Evolutionary conservation across 139 green algal genomes (phyloP).

Genomic region (Chlorella sorokiniana): DNA sequence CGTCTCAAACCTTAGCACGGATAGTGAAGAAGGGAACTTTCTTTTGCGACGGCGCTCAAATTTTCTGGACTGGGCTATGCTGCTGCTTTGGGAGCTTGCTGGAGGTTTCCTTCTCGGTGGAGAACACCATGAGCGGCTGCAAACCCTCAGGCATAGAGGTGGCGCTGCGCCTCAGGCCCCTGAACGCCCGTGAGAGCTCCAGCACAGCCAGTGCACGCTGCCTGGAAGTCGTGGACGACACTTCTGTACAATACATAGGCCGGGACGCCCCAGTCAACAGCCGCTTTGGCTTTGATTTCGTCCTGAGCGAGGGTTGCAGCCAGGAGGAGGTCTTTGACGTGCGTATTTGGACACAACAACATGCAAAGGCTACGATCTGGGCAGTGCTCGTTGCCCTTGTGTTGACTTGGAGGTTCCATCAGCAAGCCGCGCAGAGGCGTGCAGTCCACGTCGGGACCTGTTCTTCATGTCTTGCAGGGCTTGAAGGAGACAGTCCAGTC

Average conservation of each 20-base stretch:
- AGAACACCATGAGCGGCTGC: background rate
- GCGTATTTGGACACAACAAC: background rate
- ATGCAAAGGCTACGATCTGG: background rate
- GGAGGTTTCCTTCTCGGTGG: background rate
- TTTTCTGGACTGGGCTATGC: too few relatives aligned
- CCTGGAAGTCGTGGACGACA: background rate
- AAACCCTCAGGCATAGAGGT: background rate
- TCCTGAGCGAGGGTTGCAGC: constrained; percentile 38
- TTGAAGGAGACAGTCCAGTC: constrained; percentile 51
- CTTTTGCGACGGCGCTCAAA: too few relatives aligned
- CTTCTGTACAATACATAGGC: constrained; percentile 1
- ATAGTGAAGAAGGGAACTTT: too few relatives aligned
- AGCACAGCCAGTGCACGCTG: background rate
- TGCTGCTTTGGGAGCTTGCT: too few relatives aligned
- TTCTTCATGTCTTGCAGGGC: constrained; percentile 48
- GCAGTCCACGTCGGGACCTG: background rate
- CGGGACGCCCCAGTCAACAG: background rate
- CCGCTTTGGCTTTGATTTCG: constrained; percentile 60
- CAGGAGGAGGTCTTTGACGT: constrained; percentile 51
- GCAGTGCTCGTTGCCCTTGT: background rate
- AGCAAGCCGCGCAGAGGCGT: background rate
- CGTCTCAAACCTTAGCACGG: too few relatives aligned
- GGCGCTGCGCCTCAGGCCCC: constrained; percentile 4
- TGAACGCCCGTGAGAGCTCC: background rate
- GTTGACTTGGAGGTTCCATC: too few relatives aligned